phyloP scores from a whole-genome alignment of 768 basidiomycete species.

The Rhodotorula kratochvilovae region DNA sequence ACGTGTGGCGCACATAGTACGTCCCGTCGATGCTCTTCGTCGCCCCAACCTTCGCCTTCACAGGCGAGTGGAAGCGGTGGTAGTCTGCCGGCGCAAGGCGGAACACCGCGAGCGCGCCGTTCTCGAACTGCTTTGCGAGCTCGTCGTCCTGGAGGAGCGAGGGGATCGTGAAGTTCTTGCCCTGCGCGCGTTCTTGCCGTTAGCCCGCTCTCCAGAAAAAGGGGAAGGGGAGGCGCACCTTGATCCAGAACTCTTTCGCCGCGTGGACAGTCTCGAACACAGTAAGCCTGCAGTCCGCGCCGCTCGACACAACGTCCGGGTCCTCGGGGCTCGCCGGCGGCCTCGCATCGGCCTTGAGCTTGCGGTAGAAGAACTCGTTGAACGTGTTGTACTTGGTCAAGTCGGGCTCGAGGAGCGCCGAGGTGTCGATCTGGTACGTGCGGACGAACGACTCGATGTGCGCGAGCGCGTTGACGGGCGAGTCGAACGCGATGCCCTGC shows the following conservation, averaged over 20 bases:
- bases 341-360: slow-evolving; percentile 58
- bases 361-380: slow-evolving; percentile 69
- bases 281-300: slow-evolving; percentile 68
- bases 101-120: slow-evolving; percentile 59
- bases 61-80: slow-evolving; percentile 74
- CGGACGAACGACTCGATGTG: slow-evolving; percentile 48
- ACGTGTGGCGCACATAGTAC: slow-evolving; percentile 58
- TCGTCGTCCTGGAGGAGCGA: slow-evolving; percentile 56
- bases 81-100: slow-evolving; percentile 81
- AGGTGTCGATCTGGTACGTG: slow-evolving; percentile 52
- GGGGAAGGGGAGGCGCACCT: slow-evolving; percentile 6
- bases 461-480: slow-evolving; percentile 40
- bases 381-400: slow-evolving; percentile 60
- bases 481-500: slow-evolving; percentile 30
- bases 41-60: slow-evolving; percentile 71
- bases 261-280: slow-evolving; percentile 60
- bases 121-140: slow-evolving; percentile 46
- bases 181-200: slow-evolving; percentile 53
- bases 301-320: slow-evolving; percentile 57
- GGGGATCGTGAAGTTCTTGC: slow-evolving; percentile 62
- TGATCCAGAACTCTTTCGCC: slow-evolving; percentile 63
- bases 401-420: slow-evolving; percentile 64
- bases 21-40: slow-evolving; percentile 81
- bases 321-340: slow-evolving; percentile 59
- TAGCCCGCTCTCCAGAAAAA: not conserved